Evolutionary conservation across 495 filamentous ascomycete genomes (phyloP).

Genomic region (Lindgomyces ingoldianus): DNA sequence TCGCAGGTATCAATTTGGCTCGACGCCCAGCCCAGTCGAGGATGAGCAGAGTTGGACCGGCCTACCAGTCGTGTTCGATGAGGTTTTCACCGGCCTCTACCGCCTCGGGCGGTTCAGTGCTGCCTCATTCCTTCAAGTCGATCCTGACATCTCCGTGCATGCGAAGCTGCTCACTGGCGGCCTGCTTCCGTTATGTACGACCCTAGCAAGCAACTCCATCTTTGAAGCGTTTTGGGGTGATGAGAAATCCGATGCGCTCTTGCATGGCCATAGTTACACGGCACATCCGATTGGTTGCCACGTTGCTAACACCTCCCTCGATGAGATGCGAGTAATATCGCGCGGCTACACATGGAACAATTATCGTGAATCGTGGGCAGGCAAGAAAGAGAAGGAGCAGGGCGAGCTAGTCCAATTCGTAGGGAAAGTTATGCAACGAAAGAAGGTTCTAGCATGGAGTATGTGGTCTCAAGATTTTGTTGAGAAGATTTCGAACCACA

Average conservation of each 20-base stretch:
- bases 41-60: conserved; percentile 58
- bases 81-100: conserved; percentile 81
- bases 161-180: conserved; percentile 80
- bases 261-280: conserved; percentile 82
- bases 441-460: conserved; percentile 55
- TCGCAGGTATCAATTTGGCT: conserved; percentile 57
- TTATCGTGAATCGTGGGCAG: conserved; percentile 50
- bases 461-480: conserved; percentile 64
- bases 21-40: conserved; percentile 5
- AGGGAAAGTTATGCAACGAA: no score
- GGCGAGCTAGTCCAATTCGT: no score
- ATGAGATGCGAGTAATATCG: conserved; percentile 59
- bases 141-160: conserved; percentile 72
- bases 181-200: conserved; percentile 70
- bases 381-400: background rate
- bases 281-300: conserved; percentile 75
- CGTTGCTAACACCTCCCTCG: conserved; percentile 63
- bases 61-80: conserved; percentile 73
- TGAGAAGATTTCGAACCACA: conserved; percentile 53
- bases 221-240: conserved; percentile 67
- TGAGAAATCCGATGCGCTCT: conserved; percentile 69
- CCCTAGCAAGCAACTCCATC: conserved; percentile 68
- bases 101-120: conserved; percentile 68
- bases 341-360: conserved; percentile 52
- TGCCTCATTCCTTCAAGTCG: conserved; percentile 62